phyloP scores from a whole-genome alignment of 2,329 filamentous ascomycete genomes.

The Neofusicoccum laricinum region DNA sequence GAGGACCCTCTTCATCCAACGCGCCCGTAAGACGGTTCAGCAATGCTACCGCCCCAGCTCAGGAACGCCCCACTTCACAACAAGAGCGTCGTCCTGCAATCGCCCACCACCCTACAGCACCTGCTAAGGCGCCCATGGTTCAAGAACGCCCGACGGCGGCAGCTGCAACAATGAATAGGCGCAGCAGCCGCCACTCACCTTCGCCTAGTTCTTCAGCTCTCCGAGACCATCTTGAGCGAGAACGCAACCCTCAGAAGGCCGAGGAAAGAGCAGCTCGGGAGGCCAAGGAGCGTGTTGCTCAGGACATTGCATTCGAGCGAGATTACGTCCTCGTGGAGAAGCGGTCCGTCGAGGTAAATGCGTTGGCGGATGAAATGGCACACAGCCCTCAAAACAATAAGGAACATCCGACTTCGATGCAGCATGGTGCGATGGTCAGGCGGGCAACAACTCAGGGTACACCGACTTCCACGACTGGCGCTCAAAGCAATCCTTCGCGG shows the following conservation, averaged over 20 bases:
- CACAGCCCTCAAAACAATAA: constrained; percentile 65
- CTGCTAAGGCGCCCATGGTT: constrained; percentile 37
- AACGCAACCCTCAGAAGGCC: constrained; percentile 39
- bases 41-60: constrained; percentile 30
- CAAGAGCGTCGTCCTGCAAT: constrained; percentile 45
- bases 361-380: constrained; percentile 90
- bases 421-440: constrained; percentile 65
- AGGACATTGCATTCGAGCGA: constrained; percentile 85
- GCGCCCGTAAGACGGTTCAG: constrained; percentile 24
- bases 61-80: constrained; percentile 30
- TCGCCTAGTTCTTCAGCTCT: constrained; percentile 46
- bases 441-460: constrained; percentile 75
- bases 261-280: constrained; percentile 40
- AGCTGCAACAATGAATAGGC: constrained; percentile 56
- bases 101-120: constrained; percentile 44
- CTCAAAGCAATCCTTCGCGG: constrained; percentile 66
- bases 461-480: constrained; percentile 66
- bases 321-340: constrained; percentile 98
- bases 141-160: constrained; percentile 36
- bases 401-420: constrained; percentile 48
- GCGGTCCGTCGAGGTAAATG: constrained; percentile 92
- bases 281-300: constrained; percentile 65
- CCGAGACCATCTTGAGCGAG: constrained; percentile 47
- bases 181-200: constrained; percentile 52
- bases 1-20: neutral